These are phyloP conservation scores for Tricholoma sp. DNA, from an alignment of 768 basidiomycete species.

Conservation along the genomic window DNA sequence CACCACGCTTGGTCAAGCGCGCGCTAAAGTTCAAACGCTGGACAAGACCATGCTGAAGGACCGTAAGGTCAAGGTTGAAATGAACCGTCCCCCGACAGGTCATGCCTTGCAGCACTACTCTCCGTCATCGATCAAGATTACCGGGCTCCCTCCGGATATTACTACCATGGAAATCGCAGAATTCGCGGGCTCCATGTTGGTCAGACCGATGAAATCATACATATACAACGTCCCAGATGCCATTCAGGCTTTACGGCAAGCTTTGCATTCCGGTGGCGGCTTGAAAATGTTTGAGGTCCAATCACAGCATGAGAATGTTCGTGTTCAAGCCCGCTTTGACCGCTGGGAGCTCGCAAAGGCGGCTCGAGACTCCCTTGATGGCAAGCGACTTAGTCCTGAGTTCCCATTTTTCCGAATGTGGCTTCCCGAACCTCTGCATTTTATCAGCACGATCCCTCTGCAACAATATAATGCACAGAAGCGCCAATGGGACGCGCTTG, in stretches of 20 bases:
- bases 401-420: slow-evolving; percentile 31
- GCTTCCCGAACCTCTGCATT: slow-evolving; percentile 46
- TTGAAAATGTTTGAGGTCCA: slow-evolving; percentile 22
- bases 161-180: slow-evolving; percentile 18
- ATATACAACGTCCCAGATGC: slow-evolving; percentile 14
- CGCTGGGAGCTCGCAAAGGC: slow-evolving; percentile 43
- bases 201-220: slow-evolving; percentile 18
- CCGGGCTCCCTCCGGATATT: slow-evolving; percentile 29
- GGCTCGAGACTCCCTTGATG: slow-evolving; percentile 31
- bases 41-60: slow-evolving; percentile 31
- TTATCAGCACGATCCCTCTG: slow-evolving; percentile 40
- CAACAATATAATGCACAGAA: slow-evolving; percentile 50
- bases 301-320: slow-evolving; percentile 15
- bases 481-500: slow-evolving; percentile 42
- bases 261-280: slow-evolving; percentile 8
- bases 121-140: slow-evolving; percentile 36
- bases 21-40: slow-evolving; percentile 29
- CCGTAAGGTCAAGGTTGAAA: slow-evolving; percentile 40
- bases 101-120: slow-evolving; percentile 18
- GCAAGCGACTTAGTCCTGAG: slow-evolving; percentile 22
- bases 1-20: slow-evolving; percentile 23
- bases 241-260: slow-evolving; percentile 19
- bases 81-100: slow-evolving; percentile 35
- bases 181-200: slow-evolving; percentile 24
- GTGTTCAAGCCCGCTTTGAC: slow-evolving; percentile 40